Evolutionary conservation across 768 basidiomycete species (phyloP).

Genomic region (Hemileccinum impolitum): DNA sequence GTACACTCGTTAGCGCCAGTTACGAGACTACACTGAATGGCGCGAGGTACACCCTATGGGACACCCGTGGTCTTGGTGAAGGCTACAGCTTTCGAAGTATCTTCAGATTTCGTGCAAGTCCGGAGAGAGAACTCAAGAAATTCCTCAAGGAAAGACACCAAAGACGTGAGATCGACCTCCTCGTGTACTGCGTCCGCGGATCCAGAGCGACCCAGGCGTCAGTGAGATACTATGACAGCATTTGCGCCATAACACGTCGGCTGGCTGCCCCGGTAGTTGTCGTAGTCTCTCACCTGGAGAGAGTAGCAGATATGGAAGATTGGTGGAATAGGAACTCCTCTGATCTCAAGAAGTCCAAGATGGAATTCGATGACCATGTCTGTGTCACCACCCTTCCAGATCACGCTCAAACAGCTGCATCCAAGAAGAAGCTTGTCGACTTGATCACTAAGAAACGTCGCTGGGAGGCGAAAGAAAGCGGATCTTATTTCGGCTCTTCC

Average conservation of each 20-base stretch:
- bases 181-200: constrained; percentile 37
- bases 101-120: constrained; percentile 4
- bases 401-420: constrained; percentile 9
- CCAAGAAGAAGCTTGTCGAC: constrained; percentile 11
- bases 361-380: constrained; percentile 35
- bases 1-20: constrained; percentile 9
- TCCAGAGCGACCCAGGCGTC: constrained; percentile 30
- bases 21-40: constrained; percentile 7
- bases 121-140: constrained; percentile 18
- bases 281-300: constrained; percentile 37
- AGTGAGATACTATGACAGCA: constrained; percentile 31
- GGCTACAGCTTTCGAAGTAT: constrained; percentile 13
- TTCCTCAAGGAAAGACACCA: constrained; percentile 20
- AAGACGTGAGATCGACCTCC: constrained; percentile 34
- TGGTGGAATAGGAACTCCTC: constrained; percentile 33
- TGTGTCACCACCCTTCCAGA: constrained; percentile 34
- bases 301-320: constrained; percentile 19
- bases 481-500: constrained; percentile 11
- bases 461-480: constrained; percentile 9
- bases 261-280: constrained; percentile 35
- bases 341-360: constrained; percentile 20
- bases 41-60: constrained; percentile 25
- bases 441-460: constrained; percentile 7
- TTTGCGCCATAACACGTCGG: constrained; percentile 36
- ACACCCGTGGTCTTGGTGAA: constrained; percentile 38